Conservation (phyloP, 805 yeast species). For the Metschnikowia bowlesiae region DNA sequence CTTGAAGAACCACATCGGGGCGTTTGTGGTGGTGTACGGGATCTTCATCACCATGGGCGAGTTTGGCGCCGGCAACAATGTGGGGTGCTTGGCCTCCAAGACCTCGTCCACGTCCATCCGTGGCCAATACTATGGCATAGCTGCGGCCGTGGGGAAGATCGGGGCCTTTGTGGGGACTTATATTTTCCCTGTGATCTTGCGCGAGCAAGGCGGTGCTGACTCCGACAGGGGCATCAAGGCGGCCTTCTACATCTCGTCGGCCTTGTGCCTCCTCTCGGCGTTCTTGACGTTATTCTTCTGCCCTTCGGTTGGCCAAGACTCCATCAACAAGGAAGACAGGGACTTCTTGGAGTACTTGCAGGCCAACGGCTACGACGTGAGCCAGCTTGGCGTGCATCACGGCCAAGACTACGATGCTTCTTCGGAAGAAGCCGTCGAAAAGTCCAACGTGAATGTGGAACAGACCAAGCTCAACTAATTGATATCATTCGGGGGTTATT, state of each 20-base stretch:
- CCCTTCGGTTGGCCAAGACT: conserved; percentile 81
- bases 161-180: conserved; percentile 93
- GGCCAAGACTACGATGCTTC: conserved; percentile 12
- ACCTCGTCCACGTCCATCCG: conserved; percentile 82
- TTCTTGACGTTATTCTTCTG: conserved; percentile 62
- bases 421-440: conserved; percentile 12
- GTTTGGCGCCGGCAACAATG: conserved; percentile 91
- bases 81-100: conserved; percentile 83
- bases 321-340: conserved; percentile 73
- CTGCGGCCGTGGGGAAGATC: conserved; percentile 86
- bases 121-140: conserved; percentile 86
- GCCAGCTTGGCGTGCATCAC: conserved; percentile 46
- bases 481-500: too few species aligned
- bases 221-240: conserved; percentile 58
- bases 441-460: conserved; percentile 5
- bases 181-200: conserved; percentile 77
- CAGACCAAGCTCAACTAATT: neutral
- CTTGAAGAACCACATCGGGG: conserved; percentile 62
- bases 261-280: conserved; percentile 71
- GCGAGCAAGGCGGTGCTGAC: conserved; percentile 46
- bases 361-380: conserved; percentile 65
- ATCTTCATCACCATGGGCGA: conserved; percentile 85
- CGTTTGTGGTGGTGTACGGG: conserved; percentile 83
- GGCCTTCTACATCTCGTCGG: conserved; percentile 79
- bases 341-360: conserved; percentile 64